A percentile compares a stretch with the other conserved stretches of the same genome.
Conservation (phyloP, 2,329 filamentous ascomycete genomes). For the Aureobasidium sp. region DNA sequence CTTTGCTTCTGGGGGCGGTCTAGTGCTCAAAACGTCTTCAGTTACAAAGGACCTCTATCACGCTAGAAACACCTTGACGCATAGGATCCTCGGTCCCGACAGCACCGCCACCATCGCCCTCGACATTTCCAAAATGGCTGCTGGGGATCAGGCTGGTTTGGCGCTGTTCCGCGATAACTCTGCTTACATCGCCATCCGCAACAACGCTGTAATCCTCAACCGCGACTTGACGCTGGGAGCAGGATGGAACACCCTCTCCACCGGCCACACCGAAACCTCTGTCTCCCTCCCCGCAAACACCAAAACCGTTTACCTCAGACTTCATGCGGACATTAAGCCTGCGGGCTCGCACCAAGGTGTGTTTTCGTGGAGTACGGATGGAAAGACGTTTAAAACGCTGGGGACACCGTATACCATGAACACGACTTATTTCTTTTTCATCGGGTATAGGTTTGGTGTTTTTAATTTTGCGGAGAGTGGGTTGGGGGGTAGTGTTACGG, state of each 20-base stretch:
- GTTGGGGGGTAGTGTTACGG: slow-evolving; percentile 27
- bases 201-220: slow-evolving; percentile 32
- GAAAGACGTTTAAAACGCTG: slow-evolving; percentile 27
- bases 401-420: slow-evolving; percentile 29
- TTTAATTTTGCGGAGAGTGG: slow-evolving; percentile 34
- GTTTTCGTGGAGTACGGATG: slow-evolving; percentile 34
- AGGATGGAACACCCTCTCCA: slow-evolving; percentile 29
- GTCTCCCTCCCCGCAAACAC: slow-evolving; percentile 16
- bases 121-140: slow-evolving; percentile 42
- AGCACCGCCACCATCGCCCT: slow-evolving; percentile 45
- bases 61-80: slow-evolving; percentile 38
- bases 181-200: slow-evolving; percentile 39
- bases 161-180: slow-evolving; percentile 45
- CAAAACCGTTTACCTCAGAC: slow-evolving; percentile 28
- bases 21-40: slow-evolving; percentile 44
- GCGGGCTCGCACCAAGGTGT: slow-evolving; percentile 25
- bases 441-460: slow-evolving; percentile 33
- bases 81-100: slow-evolving; percentile 35
- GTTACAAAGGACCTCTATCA: slow-evolving; percentile 46
- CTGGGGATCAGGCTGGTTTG: slow-evolving; percentile 48
- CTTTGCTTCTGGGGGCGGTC: slow-evolving; percentile 33
- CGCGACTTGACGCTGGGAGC: slow-evolving; percentile 33
- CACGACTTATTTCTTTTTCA: slow-evolving; percentile 34
- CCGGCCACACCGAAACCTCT: slow-evolving; percentile 26
- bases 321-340: slow-evolving; percentile 32